These are phyloP conservation scores for Lumnitzera racemosa DNA, from an alignment of 345 rosid genomes.

Conservation along the genomic window DNA sequence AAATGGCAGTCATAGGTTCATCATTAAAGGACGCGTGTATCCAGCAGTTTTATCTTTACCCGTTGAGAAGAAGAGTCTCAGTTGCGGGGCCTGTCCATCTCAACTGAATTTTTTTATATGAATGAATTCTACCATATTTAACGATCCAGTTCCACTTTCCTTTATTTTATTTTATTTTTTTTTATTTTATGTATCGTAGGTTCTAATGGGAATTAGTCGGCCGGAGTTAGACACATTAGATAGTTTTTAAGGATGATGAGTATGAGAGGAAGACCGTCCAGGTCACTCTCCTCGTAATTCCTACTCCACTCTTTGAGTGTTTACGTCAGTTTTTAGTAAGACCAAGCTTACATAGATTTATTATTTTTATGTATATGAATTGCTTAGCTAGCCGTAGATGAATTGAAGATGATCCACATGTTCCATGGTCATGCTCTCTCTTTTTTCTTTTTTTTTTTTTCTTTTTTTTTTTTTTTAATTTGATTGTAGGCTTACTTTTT, in stretches of 20 bases:
- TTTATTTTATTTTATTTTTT: too few relatives aligned
- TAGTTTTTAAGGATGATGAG: conserved; percentile 72
- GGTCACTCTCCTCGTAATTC: conserved; percentile 41
- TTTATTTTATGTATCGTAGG: conserved; percentile 25
- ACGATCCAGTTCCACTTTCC: not conserved
- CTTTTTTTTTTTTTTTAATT: not conserved
- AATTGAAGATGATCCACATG: too few relatives aligned
- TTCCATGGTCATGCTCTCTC: too few relatives aligned
- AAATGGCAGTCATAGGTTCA: conserved; percentile 70
- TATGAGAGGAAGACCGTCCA: conserved; percentile 51
- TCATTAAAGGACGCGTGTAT: conserved; percentile 75
- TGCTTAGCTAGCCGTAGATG: too few relatives aligned
- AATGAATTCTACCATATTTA: not conserved
- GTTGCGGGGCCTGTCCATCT: conserved; percentile 35
- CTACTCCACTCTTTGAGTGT: not conserved
- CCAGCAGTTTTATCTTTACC: conserved; percentile 66
- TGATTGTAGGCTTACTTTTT: not conserved
- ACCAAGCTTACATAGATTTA: too few relatives aligned
- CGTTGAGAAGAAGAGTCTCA: conserved; percentile 29
- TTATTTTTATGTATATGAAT: too few relatives aligned
- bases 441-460: too few relatives aligned
- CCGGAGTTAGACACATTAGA: conserved; percentile 56
- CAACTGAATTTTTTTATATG: not conserved
- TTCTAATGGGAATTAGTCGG: conserved; percentile 57
- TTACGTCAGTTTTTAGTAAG: too few relatives aligned